phyloP scores from a whole-genome alignment of 2,329 filamentous ascomycete species.

The Hymenoscyphus occultus region DNA sequence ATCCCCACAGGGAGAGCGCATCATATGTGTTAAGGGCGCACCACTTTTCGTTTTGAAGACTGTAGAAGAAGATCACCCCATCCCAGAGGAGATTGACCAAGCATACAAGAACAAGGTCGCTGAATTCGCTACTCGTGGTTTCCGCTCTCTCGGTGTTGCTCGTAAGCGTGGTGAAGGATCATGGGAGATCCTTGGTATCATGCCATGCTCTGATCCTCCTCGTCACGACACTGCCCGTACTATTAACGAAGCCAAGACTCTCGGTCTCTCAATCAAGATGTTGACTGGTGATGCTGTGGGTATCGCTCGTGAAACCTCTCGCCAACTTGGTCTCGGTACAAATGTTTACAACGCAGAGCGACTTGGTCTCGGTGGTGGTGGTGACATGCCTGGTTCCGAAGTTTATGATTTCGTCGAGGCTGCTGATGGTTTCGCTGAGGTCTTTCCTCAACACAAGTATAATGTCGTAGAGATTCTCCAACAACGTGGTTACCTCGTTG shows the following conservation, averaged over 20 bases:
- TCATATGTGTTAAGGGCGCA: constrained; percentile 87
- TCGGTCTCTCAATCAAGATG: constrained; percentile 93
- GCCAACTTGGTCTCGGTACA: constrained; percentile 85
- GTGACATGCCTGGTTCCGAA: constrained; percentile 90
- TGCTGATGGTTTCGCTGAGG: constrained; percentile 91
- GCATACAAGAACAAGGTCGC: constrained; percentile 91
- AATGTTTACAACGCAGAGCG: constrained; percentile 94
- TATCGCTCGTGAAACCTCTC: constrained; percentile 87
- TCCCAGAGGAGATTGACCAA: constrained; percentile 72
- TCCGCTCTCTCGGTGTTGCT: constrained; percentile 89
- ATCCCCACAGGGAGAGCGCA: constrained; percentile 78
- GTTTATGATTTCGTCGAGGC: constrained; percentile 95
- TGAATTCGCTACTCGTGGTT: constrained; percentile 88
- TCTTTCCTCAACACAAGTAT: constrained; percentile 95
- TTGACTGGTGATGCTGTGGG: constrained; percentile 92
- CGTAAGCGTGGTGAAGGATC: constrained; percentile 77
- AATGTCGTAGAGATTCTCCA: constrained; percentile 91
- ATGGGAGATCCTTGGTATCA: constrained; percentile 93
- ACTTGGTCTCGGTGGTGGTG: constrained; percentile 83
- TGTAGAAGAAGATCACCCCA: constrained; percentile 78
- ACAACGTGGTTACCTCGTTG: constrained; percentile 88
- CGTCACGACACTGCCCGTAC: constrained; percentile 88
- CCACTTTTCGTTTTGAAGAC: constrained; percentile 85
- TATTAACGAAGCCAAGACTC: constrained; percentile 82
- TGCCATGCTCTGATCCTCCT: constrained; percentile 90